A percentile compares a stretch with the other conserved stretches of the same genome.
Conservation (phyloP, 2,329 filamentous ascomycete genomes). For the Paramyrothecium sp. region DNA sequence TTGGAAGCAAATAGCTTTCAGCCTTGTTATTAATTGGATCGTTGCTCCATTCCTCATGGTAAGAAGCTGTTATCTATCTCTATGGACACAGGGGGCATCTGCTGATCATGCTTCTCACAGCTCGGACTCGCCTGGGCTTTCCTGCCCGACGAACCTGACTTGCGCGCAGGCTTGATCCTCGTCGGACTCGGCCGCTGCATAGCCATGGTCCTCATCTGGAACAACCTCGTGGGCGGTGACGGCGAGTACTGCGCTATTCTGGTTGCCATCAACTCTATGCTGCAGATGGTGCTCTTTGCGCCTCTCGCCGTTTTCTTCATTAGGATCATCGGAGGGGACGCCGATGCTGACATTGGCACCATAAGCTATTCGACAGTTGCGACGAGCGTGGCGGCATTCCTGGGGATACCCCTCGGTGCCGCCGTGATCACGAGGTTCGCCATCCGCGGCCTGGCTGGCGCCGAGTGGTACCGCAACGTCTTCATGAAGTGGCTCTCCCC, state of each 20-base stretch:
- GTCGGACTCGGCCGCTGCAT: slow-evolving; percentile 86
- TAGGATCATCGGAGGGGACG: slow-evolving; percentile 59
- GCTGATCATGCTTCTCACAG: slow-evolving; percentile 32
- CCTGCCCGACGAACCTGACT: slow-evolving; percentile 54
- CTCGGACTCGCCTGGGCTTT: slow-evolving; percentile 67
- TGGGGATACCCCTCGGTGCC: slow-evolving; percentile 79
- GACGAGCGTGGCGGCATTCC: slow-evolving; percentile 77
- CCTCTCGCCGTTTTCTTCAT: slow-evolving; percentile 70
- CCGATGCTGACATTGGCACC: slow-evolving; percentile 28
- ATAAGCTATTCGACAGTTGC: slow-evolving; percentile 68
- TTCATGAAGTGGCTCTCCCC: slow-evolving; percentile 73
- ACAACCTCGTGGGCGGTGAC: slow-evolving; percentile 66
- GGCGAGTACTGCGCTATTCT: slow-evolving; percentile 80
- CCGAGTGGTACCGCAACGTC: slow-evolving; percentile 61
- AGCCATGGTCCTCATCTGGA: slow-evolving; percentile 84
- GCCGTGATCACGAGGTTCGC: slow-evolving; percentile 73
- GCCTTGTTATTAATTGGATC: slow-evolving; percentile 78
- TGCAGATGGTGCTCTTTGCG: slow-evolving; percentile 73
- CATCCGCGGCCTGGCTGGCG: slow-evolving; percentile 53
- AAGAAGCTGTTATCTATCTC: slow-evolving; percentile 6
- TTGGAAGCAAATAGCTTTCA: slow-evolving; percentile 80
- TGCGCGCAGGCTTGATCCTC: slow-evolving; percentile 70
- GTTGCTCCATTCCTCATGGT: slow-evolving; percentile 82
- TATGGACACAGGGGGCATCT: neutral
- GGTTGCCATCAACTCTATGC: slow-evolving; percentile 71